Conservation (phyloP, 2,329 filamentous ascomycete genomes). For the Sordariomycetes sp. region DNA sequence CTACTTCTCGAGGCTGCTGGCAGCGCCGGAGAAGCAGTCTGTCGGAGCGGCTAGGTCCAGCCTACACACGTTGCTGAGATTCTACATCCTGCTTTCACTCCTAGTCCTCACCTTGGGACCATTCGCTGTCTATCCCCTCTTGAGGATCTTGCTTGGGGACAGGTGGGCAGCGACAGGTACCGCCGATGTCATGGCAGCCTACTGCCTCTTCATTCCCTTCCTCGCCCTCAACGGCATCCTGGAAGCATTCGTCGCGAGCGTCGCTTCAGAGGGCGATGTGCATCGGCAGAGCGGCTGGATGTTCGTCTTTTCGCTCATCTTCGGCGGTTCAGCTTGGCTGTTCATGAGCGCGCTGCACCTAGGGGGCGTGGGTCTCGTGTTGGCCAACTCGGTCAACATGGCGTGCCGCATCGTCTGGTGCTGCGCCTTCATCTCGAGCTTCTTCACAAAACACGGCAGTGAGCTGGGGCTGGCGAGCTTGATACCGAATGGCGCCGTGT, state of each 20-base stretch:
- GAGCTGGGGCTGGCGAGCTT: conserved; percentile 15
- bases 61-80: conserved; percentile 55
- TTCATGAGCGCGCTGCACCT: conserved; percentile 60
- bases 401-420: conserved; percentile 76
- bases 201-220: conserved; percentile 90
- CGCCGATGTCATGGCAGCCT: conserved; percentile 63
- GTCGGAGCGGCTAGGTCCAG: conserved; percentile 36
- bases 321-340: conserved; percentile 65
- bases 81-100: conserved; percentile 68
- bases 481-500: conserved; percentile 16
- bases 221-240: conserved; percentile 85
- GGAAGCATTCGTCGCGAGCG: conserved; percentile 86
- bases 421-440: conserved; percentile 57
- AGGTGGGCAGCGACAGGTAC: conserved; percentile 70
- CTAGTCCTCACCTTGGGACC: conserved; percentile 65
- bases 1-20: conserved; percentile 75
- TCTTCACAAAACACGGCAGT: conserved; percentile 41
- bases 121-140: conserved; percentile 60
- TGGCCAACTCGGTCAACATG: conserved; percentile 90
- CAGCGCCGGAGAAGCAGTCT: conserved; percentile 13
- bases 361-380: conserved; percentile 74
- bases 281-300: conserved; percentile 76
- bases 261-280: conserved; percentile 67
- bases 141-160: conserved; percentile 66
- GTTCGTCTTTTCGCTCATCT: conserved; percentile 68